phyloP scores from a whole-genome alignment of 495 filamentous ascomycete species.

The Aspergillus bridgeri region DNA sequence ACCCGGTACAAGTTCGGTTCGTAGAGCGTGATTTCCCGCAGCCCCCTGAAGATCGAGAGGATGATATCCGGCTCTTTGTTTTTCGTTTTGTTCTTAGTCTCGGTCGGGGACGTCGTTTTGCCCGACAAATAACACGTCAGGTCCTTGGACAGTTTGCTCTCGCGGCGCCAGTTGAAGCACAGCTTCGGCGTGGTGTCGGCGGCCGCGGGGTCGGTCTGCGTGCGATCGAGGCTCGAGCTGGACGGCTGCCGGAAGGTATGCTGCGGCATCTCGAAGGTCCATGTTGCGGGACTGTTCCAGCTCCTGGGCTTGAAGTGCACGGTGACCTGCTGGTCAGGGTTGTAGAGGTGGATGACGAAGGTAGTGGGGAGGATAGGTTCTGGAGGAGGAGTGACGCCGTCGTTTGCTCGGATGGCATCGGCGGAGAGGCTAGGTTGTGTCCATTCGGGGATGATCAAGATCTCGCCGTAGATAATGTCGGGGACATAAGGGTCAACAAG shows the following conservation, averaged over 20 bases:
- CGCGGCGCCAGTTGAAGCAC: slow-evolving; percentile 87
- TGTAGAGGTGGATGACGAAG: slow-evolving; percentile 87
- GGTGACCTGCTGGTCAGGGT: slow-evolving; percentile 79
- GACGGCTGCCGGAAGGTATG: slow-evolving; percentile 79
- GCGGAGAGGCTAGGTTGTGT: slow-evolving; percentile 73
- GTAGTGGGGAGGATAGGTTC: slow-evolving; percentile 73
- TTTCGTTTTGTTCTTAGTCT: slow-evolving; percentile 65
- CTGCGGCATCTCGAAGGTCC: slow-evolving; percentile 92
- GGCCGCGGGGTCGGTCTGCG: slow-evolving; percentile 61
- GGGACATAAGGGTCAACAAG: slow-evolving; percentile 79
- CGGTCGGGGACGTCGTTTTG: slow-evolving; percentile 59
- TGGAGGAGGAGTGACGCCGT: slow-evolving; percentile 62
- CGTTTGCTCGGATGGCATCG: slow-evolving; percentile 74
- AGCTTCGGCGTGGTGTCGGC: slow-evolving; percentile 73
- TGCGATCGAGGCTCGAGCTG: slow-evolving; percentile 69
- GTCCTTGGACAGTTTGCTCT: slow-evolving; percentile 80
- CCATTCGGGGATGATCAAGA: slow-evolving; percentile 80
- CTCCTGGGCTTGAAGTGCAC: slow-evolving; percentile 67
- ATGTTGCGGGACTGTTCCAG: slow-evolving; percentile 74
- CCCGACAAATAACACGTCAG: slow-evolving; percentile 79
- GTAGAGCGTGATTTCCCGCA: slow-evolving; percentile 78
- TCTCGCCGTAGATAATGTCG: slow-evolving; percentile 81
- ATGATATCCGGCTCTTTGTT: slow-evolving; percentile 92
- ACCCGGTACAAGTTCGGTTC: slow-evolving; percentile 87
- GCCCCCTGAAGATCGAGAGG: slow-evolving; percentile 68